Percentiles rank a stretch among this genome's conserved stretches.
Conservation (phyloP, 208 protist species). For the Acanthamoeba lugdunensis region DNA sequence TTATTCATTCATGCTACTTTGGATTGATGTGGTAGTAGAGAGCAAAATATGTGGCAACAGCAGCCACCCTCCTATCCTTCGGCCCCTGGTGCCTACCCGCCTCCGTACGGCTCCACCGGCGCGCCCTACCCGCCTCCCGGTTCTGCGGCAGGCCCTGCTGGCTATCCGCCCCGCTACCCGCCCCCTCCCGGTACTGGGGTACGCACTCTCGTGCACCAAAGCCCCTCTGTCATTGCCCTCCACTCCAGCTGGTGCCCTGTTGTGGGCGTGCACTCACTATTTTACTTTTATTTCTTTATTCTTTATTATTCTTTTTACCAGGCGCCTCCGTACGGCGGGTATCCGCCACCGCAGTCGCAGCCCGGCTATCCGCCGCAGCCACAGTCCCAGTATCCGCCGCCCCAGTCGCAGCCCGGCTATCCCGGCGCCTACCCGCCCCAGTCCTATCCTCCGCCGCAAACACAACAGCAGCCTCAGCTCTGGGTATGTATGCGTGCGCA, state of each 20-base stretch:
- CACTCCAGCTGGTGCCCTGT: not conserved
- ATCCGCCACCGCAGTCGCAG: not conserved
- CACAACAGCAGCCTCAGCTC: conserved; percentile 9
- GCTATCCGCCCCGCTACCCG: conserved; percentile 16
- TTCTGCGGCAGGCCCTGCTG: not conserved
- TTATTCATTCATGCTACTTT: too few relatives aligned
- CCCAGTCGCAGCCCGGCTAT: conserved; percentile 33
- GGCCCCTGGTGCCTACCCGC: not conserved
- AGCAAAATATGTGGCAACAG: not conserved
- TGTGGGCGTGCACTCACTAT: too few relatives aligned
- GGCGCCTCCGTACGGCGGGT: not conserved
- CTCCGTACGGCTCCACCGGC: not conserved
- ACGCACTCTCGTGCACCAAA: not conserved
- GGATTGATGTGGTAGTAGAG: not conserved
- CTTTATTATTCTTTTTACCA: not conserved
- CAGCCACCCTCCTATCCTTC: not conserved
- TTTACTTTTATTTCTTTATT: not conserved
- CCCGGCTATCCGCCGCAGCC: conserved; percentile 27
- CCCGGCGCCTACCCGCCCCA: conserved; percentile 4
- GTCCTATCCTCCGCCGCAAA: not conserved
- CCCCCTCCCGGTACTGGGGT: not conserved
- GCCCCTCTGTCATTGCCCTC: not conserved
- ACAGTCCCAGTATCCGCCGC: conserved; percentile 19
- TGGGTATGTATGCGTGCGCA: not conserved
- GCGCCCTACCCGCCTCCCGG: conserved; percentile 8